phyloP scores from a whole-genome alignment of 257 asterid genomes.

The Marsdenia floribunda region DNA sequence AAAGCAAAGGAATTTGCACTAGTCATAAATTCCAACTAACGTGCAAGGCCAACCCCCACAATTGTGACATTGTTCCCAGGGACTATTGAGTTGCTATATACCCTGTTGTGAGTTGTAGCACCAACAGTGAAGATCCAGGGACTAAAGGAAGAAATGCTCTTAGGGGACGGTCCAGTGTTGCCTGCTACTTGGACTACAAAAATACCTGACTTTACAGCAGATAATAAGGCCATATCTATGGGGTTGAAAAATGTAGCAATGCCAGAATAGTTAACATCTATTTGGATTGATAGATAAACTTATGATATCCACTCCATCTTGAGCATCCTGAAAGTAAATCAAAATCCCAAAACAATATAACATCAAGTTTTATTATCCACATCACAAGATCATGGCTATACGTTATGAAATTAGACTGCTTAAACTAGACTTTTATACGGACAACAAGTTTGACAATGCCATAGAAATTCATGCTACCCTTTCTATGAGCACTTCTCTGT shows the following conservation, averaged over 20 bases:
- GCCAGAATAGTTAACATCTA: constrained; percentile 96
- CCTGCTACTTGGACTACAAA: constrained; percentile 98
- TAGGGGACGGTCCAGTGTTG: constrained; percentile 95
- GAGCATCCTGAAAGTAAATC: constrained; percentile 69
- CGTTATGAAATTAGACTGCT: background rate
- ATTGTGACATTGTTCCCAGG: constrained; percentile 86
- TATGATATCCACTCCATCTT: constrained; percentile 90
- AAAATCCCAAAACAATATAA: background rate
- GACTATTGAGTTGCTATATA: constrained; percentile 68
- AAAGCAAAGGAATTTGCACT: background rate
- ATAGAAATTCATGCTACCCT: background rate
- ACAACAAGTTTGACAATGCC: background rate
- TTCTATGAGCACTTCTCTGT: background rate
- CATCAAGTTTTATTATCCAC: background rate
- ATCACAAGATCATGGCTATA: background rate
- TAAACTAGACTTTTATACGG: background rate
- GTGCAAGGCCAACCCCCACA: constrained; percentile 93
- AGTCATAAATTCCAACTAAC: constrained; percentile 44
- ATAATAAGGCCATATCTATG: constrained; percentile 92
- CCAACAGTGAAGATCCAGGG: constrained; percentile 98
- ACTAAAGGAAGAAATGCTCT: constrained; percentile 84
- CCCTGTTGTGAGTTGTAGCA: constrained; percentile 87
- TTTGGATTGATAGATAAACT: constrained; percentile 96
- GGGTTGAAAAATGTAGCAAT: constrained; percentile 97
- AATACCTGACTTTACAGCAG: constrained; percentile 79